A percentile compares a stretch with the other conserved stretches of the same genome.
Conservation (phyloP, 805 yeast genomes). For the Blastobotrys muscicola region DNA sequence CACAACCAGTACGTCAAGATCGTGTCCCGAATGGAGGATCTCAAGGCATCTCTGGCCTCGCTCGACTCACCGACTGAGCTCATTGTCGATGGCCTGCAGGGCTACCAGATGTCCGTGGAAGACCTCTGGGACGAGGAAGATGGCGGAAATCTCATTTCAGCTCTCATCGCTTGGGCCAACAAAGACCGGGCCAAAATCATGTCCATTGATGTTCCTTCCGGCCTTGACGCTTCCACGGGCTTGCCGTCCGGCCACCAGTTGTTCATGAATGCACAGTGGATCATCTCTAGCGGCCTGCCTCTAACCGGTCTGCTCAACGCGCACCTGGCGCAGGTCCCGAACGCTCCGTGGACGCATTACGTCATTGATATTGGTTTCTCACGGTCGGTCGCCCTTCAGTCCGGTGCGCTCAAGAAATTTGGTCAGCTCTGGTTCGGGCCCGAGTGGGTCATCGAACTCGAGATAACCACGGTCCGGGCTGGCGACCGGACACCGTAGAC, state of each 20-base stretch:
- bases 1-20: constrained; percentile 57
- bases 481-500: no score
- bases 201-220: constrained; percentile 76
- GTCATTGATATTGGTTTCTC: constrained; percentile 69
- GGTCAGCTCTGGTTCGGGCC: constrained; percentile 37
- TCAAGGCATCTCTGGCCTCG: constrained; percentile 28
- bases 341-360: constrained; percentile 46
- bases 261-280: constrained; percentile 40
- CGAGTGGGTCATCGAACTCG: constrained; percentile 16
- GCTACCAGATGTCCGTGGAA: constrained; percentile 59
- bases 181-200: constrained; percentile 35
- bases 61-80: constrained; percentile 70
- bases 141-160: constrained; percentile 19
- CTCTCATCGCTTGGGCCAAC: constrained; percentile 62
- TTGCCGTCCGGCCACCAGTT: constrained; percentile 18
- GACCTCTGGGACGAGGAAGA: constrained; percentile 39
- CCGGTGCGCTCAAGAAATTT: constrained; percentile 34
- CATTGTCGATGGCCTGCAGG: constrained; percentile 76
- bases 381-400: constrained; percentile 36
- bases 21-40: constrained; percentile 24
- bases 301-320: constrained; percentile 52
- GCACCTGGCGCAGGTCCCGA: constrained; percentile 40
- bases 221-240: constrained; percentile 79
- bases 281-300: constrained; percentile 68
- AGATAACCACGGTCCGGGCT: not conserved